Base-by-base conservation (phyloP, 306 rosid species). In the Citrullus amarus region DNA sequence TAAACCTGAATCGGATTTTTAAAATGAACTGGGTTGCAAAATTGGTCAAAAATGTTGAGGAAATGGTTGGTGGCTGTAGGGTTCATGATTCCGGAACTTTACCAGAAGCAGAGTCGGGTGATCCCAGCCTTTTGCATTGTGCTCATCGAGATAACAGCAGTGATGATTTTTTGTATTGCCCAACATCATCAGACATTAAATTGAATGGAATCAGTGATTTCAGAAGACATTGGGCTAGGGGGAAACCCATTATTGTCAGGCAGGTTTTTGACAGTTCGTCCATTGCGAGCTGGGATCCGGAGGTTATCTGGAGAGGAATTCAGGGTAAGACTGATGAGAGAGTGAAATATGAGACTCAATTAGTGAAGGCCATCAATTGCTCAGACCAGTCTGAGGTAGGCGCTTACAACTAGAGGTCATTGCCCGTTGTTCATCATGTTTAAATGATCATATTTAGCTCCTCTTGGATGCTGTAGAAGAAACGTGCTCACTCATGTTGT, bases 21-120 rank as follows among this genome's bases (percentile, higher is more conserved):
- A 95, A 92, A 90, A 92, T 91, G 98, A 95, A 95, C 68, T 92
- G 98, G 99, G 98, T 96, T 74, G 98, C 99, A 86, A 96, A 96
- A 74, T 89, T 96, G 86, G 93, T 88, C 65, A 96, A 96, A 86
- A 96, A 96, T 88, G 98, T 85, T 50, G 99, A 96, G 86, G 99
- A 92, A 86, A 92, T 96, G 97, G 99, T 96, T 78, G 87, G 90
- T 85, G 96, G 99, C 48, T 96, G 99, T 82, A 89, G 81, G 63
- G 81, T 89, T 78, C 55, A 83, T 69, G 82, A 85, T 51, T 79
- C 74, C 55, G 83, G 82, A 78, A 78, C 63, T 77, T 84, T 67
- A 13, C 83, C 69, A 54, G 84, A 87, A 75, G 81, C 81, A 13
- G 85, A 81, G 76, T 76, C 66, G 61, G 76, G 82, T 80, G 85